Base-by-base conservation (phyloP, 2,329 filamentous ascomycete species). In the Mycosphaerella sp. region DNA sequence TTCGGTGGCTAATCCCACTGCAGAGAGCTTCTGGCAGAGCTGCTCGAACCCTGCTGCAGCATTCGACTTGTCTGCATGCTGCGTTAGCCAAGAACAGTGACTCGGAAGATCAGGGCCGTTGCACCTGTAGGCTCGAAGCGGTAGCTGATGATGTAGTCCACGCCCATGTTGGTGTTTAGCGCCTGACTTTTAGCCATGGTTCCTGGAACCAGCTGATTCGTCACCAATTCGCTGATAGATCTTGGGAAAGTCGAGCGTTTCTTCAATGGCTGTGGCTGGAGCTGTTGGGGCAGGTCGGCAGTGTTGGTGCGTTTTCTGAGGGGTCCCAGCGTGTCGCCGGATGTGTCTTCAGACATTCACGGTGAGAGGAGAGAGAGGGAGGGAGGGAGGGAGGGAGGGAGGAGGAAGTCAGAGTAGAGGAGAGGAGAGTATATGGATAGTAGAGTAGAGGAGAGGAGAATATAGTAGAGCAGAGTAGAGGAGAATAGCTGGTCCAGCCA, bases 81-180 rank as follows among this genome's bases (percentile, higher is more conserved):
- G 13, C 9, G 25, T 49, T 9, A 17, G 47, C 49, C 25, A 6
- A 13, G 7, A 18, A 25, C 2, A 40, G 28, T 39, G n/a, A 17
- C 34, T 18, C 17, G 12, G n/a, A 8, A 1, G 10, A 14, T 4
- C 13, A 6, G 6, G 17, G 17, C n/a, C 14, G 13, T 27, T 9
- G 36, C 53, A 86, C 87, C 81, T 50, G 81, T 78, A 40, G 80
- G 75, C 21, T 82, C 79, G 64, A 91, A 84, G 52, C 84, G 77
- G 71, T 87, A 95, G 64, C 83, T 80, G 56, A 96, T 79, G 51
- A 95, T 89, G 76, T 89, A 96, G 74, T 96, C 90, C 54, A 95
- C 87, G 48, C 87, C 79, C 63, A 84, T 75, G 62, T 84, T 85
- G 44, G 73, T 74, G 57, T 74, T 36, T 44, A 64, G 47, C 2